Evolutionary conservation across 2,329 filamentous ascomycete genomes (phyloP).

Genomic region (Ceratocystis alfenasii): DNA sequence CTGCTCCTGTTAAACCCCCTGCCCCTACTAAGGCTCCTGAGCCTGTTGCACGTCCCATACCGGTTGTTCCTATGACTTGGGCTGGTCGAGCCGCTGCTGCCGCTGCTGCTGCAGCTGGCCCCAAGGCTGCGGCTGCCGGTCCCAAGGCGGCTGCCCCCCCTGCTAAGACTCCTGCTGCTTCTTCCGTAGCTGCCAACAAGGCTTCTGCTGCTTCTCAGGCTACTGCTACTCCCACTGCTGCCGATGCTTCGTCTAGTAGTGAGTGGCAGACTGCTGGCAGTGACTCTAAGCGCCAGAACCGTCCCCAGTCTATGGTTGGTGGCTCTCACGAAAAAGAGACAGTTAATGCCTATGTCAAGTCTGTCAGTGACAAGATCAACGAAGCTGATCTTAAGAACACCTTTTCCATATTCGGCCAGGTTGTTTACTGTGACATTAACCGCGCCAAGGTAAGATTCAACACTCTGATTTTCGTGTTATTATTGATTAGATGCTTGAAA

Average conservation of each 20-base stretch:
- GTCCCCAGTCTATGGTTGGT: conserved; percentile 53
- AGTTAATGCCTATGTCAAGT: conserved; percentile 85
- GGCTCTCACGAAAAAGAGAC: conserved; percentile 57
- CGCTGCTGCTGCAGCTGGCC: conserved; percentile 27
- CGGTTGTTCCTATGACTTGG: conserved; percentile 59
- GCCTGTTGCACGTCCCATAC: conserved; percentile 38
- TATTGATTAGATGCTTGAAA: neutral
- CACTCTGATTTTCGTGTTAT: conserved; percentile 12
- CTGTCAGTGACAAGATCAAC: conserved; percentile 80
- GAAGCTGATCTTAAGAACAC: conserved; percentile 57
- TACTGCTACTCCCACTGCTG: conserved; percentile 31
- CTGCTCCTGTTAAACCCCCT: conserved; percentile 31
- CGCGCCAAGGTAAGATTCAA: conserved; percentile 57
- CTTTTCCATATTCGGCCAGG: conserved; percentile 58
- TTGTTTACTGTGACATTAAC: conserved; percentile 66
- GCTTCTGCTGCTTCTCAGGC: conserved; percentile 27
- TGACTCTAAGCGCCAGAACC: conserved; percentile 73
- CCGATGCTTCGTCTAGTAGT: conserved; percentile 34
- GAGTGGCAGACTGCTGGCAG: conserved; percentile 85
- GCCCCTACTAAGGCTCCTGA: conserved; percentile 41
- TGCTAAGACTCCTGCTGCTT: conserved; percentile 24
- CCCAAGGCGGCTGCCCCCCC: conserved; percentile 41
- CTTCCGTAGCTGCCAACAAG: conserved; percentile 31
- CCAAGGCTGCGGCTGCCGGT: conserved; percentile 39
- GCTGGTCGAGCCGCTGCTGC: conserved; percentile 53